Evolutionary conservation across 768 basidiomycete genomes (phyloP).

Genomic region (Hygrocybe coccinea): DNA sequence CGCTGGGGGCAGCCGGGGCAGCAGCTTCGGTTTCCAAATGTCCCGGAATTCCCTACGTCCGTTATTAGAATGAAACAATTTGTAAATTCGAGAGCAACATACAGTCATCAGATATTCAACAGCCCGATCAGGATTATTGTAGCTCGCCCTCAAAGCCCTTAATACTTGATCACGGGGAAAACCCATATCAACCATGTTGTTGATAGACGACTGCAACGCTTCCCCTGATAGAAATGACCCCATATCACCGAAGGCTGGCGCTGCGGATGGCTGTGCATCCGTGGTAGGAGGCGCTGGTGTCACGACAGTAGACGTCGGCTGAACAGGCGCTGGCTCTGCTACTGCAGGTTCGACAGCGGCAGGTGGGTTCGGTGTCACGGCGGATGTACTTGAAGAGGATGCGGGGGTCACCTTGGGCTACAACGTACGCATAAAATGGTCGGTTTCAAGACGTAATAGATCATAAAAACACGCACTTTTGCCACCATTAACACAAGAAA

Average conservation of each 20-base stretch:
- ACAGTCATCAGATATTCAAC: conserved; percentile 98
- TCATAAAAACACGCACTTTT: conserved; percentile 53
- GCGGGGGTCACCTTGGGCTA: conserved; percentile 53
- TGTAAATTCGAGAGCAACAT: conserved; percentile 24
- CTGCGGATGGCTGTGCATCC: conserved; percentile 2
- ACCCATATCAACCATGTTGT: conserved; percentile 91
- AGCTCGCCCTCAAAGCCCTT: conserved; percentile 85
- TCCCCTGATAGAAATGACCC: conserved; percentile 71
- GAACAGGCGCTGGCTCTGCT: conserved; percentile 29
- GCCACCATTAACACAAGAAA: conserved; percentile 99
- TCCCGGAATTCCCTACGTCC: conserved; percentile 69
- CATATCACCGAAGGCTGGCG: conserved; percentile 40
- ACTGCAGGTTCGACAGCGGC: conserved; percentile 14
- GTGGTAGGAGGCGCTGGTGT: conserved; percentile 32
- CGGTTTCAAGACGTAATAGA: conserved; percentile 1
- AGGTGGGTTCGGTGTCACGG: conserved; percentile 32
- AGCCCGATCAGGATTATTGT: conserved; percentile 95
- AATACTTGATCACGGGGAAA: conserved; percentile 81
- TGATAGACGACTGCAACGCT: conserved; percentile 70
- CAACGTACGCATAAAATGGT: background rate
- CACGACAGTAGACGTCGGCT: conserved; percentile 30
- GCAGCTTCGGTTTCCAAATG: conserved; percentile 54
- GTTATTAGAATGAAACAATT: conserved; percentile 10
- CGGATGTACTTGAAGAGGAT: conserved; percentile 17
- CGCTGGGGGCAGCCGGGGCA: conserved; percentile 30